Conservation (phyloP, 179 eudicot species). For the Corrigiola litoralis region DNA sequence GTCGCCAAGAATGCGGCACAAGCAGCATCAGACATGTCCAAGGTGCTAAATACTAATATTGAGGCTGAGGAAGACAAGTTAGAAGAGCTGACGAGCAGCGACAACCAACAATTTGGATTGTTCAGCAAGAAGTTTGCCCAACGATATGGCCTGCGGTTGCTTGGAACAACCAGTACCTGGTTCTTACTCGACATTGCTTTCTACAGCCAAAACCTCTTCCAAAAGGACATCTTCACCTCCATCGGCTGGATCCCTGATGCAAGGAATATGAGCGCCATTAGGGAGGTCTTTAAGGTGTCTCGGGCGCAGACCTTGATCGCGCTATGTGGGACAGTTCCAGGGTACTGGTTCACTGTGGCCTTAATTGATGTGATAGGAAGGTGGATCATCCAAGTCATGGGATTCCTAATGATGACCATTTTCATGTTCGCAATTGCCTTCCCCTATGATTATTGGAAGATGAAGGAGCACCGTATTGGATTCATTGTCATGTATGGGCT, state of each 20-base stretch:
- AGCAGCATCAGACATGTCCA: constrained; percentile 44
- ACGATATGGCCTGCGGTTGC: constrained; percentile 31
- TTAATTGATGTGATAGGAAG: constrained; percentile 33
- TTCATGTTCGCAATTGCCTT: constrained; percentile 38
- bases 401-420: constrained; percentile 34
- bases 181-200: constrained; percentile 44
- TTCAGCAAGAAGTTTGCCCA: constrained; percentile 30
- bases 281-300: constrained; percentile 34
- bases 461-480: constrained; percentile 23
- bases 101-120: constrained; percentile 21
- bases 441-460: constrained; percentile 28
- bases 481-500: constrained; percentile 32
- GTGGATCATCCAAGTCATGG: constrained; percentile 29
- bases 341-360: constrained; percentile 36
- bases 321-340: constrained; percentile 38
- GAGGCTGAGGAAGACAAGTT: constrained; percentile 27
- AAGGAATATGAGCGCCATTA: constrained; percentile 27
- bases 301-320: constrained; percentile 38
- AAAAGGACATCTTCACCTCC: constrained; percentile 35
- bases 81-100: not conserved
- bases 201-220: constrained; percentile 46
- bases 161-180: constrained; percentile 46
- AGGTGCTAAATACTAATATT: constrained; percentile 29
- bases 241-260: constrained; percentile 37
- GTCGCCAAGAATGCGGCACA: constrained; percentile 42